Evolutionary conservation across 805 yeast species (phyloP).

Genomic region (Saccharomycopsis vini): DNA sequence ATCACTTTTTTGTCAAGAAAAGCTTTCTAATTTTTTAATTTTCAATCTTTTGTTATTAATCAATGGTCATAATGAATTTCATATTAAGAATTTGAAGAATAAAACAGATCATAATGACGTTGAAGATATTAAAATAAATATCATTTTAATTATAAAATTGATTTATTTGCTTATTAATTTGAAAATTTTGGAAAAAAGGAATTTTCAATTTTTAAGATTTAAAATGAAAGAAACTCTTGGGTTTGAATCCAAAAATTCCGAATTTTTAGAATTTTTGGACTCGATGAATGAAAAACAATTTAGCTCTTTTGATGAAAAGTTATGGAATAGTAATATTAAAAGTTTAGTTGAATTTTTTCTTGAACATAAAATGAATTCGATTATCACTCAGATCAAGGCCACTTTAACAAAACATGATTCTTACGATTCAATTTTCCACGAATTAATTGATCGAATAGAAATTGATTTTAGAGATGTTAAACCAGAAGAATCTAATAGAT

Average conservation of each 20-base stretch:
- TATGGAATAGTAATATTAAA: conserved; percentile 7
- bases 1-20: not conserved
- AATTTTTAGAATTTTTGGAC: not conserved
- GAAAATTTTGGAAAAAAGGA: conserved; percentile 9
- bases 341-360: conserved; percentile 4
- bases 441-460: conserved; percentile 12
- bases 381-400: conserved; percentile 12
- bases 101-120: not conserved
- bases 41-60: conserved; percentile 5
- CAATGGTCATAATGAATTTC: not conserved
- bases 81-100: no score
- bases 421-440: conserved; percentile 16
- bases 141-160: conserved; percentile 2
- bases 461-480: conserved; percentile 6
- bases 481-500: not conserved
- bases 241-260: not conserved
- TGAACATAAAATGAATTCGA: conserved; percentile 12
- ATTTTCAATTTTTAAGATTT: conserved; percentile 5
- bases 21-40: not conserved
- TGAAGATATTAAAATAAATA: conserved; percentile 1
- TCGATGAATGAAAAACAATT: not conserved
- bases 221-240: not conserved
- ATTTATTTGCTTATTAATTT: conserved; percentile 6
- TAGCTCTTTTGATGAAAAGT: not conserved
- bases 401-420: conserved; percentile 16